Evolutionary conservation across 495 filamentous ascomycete species (phyloP), one percentile per base, ranked within the genome.

Genomic region (Amorphotheca resinae): DNA sequence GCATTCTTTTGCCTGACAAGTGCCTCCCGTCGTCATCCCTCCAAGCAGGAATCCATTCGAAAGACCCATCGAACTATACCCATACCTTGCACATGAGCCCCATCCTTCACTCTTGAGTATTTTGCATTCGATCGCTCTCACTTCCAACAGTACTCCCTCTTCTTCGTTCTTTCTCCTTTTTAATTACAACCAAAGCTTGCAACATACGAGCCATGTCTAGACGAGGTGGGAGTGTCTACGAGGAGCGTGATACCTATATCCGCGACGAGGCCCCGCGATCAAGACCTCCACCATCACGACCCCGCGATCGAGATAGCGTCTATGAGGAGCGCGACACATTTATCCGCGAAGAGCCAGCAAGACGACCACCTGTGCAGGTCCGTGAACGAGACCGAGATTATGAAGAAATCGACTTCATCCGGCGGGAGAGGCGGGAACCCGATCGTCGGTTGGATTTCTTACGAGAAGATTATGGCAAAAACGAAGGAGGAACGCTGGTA

Each of bases 401-500:
- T 30, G 49, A 55, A 38, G 52, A 57, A 23, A 35, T 46, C 18
- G 46, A 50, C 25, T 21, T 45, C 42, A 34, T 68, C 63, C 53
- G 53, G 56, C 42, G 48, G 59, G 30, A 57, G 61, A 37, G 64
- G 66, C 54, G 56, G 18, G 62, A 56, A 20, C 51, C 55, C 11
- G 58, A 57, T 17, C 61, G 59, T 11, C 54, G 61, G n/a, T 70
- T 69, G 23, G 71, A 73, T 9, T 76, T 76, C 50, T 52, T 76
- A 11, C 62, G 65, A 38, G 70, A 74, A 9, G 73, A 74, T 46
- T 73, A 72, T 46, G 64, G 63, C 23, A 53, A 55, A 43, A 4
- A 9, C 18, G 53, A 54, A 34, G 58, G 61, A 22, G 71, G 68
- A 14, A 57, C 58, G 7, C 46, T 75, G 43, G 71, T 74, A 2